A percentile compares a stretch with the other conserved stretches of the same genome.
Conservation (phyloP, 2,329 filamentous ascomycete genomes). For the Lachnellula hyalina region DNA sequence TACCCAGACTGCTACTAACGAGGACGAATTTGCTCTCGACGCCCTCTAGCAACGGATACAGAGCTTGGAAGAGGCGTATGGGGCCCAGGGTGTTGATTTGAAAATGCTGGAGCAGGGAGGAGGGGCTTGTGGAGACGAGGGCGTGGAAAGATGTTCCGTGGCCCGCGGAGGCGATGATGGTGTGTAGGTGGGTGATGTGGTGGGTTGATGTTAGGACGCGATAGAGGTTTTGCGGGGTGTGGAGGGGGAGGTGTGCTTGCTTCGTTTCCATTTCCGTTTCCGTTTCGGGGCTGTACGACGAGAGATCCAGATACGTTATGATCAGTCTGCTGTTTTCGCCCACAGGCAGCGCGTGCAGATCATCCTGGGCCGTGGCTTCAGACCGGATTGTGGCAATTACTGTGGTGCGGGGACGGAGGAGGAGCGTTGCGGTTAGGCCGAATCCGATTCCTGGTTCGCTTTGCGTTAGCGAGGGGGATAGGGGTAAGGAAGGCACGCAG, state of each 20-base stretch:
- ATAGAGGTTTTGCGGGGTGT: neutral
- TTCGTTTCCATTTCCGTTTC: too few species aligned
- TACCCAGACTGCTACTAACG: conserved; percentile 29
- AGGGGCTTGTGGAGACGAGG: conserved; percentile 30
- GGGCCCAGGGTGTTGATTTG: conserved; percentile 41
- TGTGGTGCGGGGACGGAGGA: conserved; percentile 33
- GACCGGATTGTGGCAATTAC: conserved; percentile 38
- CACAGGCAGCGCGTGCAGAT: conserved; percentile 24
- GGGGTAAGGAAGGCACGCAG: too few species aligned
- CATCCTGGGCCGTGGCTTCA: conserved; percentile 12
- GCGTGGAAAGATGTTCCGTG: conserved; percentile 30
- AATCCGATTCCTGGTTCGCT: conserved; percentile 28
- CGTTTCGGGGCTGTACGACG: conserved; percentile 11
- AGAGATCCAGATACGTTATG: conserved; percentile 30
- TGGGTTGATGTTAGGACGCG: conserved; percentile 2
- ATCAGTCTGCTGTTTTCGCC: conserved; percentile 32
- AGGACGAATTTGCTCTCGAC: conserved; percentile 32
- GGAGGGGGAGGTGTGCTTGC: too few species aligned
- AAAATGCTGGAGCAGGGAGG: conserved; percentile 35
- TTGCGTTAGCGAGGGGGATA: conserved; percentile 2
- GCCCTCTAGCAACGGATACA: conserved; percentile 35
- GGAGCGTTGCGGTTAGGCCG: conserved; percentile 31
- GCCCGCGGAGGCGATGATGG: conserved; percentile 48
- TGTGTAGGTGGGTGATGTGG: conserved; percentile 40
- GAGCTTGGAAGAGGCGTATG: conserved; percentile 40